These are phyloP conservation scores for Proliferodiscus dingleyae DNA, from an alignment of 2,329 filamentous ascomycete species.

Conservation along the genomic window DNA sequence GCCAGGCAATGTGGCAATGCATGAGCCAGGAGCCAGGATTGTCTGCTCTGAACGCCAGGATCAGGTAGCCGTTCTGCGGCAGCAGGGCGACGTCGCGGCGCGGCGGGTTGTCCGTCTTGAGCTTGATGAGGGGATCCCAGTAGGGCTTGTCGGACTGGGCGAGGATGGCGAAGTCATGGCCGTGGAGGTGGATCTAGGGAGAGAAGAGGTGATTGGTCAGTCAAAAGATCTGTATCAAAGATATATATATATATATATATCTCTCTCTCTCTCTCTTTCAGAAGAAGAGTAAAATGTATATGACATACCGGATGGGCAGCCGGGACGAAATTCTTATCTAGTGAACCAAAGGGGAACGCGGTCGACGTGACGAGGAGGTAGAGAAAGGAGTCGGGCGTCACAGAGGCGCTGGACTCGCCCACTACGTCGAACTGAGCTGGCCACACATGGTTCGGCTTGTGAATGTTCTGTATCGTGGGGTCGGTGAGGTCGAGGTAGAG, in stretches of 20 bases:
- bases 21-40: conserved; percentile 33
- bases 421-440: not conserved
- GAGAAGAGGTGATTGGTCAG: too few relatives aligned
- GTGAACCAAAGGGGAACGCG: not conserved
- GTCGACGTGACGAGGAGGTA: conserved; percentile 4
- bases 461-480: too few relatives aligned
- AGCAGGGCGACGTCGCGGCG: conserved; percentile 47
- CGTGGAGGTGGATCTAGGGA: conserved; percentile 4
- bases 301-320: conserved; percentile 4
- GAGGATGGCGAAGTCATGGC: conserved; percentile 6
- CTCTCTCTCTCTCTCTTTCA: too few relatives aligned
- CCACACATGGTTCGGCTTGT: too few relatives aligned
- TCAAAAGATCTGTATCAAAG: too few relatives aligned
- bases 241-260: too few relatives aligned
- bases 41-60: conserved; percentile 22
- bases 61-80: conserved; percentile 13
- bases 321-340: not conserved
- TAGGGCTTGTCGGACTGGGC: not conserved
- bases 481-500: too few relatives aligned
- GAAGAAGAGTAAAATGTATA: too few relatives aligned
- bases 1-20: conserved; percentile 39
- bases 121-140: not conserved
- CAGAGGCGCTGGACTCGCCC: not conserved
- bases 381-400: not conserved
- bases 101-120: conserved; percentile 36